Percentiles rank a stretch among this genome's conserved stretches.
phyloP scores from a whole-genome alignment of 352 stramenopile genomes.

The Globisporangium rhizosaccharum region DNA sequence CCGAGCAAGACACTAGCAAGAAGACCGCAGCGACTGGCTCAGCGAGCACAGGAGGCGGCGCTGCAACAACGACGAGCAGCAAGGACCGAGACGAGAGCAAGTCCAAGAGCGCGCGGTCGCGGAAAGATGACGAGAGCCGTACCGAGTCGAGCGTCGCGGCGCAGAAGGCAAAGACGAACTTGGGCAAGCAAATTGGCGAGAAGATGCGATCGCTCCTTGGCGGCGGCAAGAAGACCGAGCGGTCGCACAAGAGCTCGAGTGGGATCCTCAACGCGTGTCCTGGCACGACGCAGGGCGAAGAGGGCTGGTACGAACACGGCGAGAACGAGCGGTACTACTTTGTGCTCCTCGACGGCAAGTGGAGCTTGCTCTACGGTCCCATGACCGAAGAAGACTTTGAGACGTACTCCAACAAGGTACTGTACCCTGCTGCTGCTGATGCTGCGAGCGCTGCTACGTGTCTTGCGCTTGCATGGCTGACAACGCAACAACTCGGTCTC shows the following conservation, averaged over 20 bases:
- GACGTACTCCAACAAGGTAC: constrained; percentile 63
- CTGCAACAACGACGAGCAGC: not conserved
- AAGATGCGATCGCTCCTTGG: constrained; percentile 79
- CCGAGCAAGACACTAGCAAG: constrained; percentile 12
- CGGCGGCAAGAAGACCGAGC: constrained; percentile 63
- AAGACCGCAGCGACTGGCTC: not conserved
- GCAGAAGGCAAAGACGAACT: constrained; percentile 31
- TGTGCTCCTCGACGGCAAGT: constrained; percentile 74
- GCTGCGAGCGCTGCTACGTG: not conserved
- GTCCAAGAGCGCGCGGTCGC: constrained; percentile 14
- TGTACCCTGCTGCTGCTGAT: not conserved
- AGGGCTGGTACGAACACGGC: constrained; percentile 86
- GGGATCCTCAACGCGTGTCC: constrained; percentile 79
- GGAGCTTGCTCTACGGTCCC: constrained; percentile 78
- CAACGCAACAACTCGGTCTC: not conserved
- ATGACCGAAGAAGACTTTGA: constrained; percentile 86
- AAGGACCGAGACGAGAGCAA: constrained; percentile 5
- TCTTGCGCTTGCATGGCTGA: no score
- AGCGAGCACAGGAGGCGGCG: not conserved
- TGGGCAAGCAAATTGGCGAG: constrained; percentile 76
- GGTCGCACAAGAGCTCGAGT: constrained; percentile 55
- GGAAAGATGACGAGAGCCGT: constrained; percentile 55
- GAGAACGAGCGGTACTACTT: constrained; percentile 88
- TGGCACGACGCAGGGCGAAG: constrained; percentile 73
- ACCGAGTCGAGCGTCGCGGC: constrained; percentile 24